Base-by-base conservation (phyloP, 2,329 filamentous ascomycete genomes). In the Ophiosphaerella herpotricha region DNA sequence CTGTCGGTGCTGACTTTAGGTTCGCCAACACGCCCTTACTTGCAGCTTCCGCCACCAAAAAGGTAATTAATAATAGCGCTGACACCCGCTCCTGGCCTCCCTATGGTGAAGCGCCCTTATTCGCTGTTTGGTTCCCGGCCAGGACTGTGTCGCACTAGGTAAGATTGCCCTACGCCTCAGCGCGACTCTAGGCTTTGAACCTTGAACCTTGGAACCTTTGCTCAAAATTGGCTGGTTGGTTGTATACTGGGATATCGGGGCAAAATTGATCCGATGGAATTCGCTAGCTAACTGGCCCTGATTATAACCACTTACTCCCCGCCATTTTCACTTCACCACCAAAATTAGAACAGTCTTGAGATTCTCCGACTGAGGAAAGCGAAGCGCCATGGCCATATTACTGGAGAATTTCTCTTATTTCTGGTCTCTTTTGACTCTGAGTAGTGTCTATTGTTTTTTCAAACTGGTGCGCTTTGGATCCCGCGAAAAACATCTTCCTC, bases 401-500 rank as follows among this genome's bases (percentile, higher is more conserved):
- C 23, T 40, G 33, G 41, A 35, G 12, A 13, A 40, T 26, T 38
- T 49, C n/a, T 34, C 48, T 14, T 52, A 52, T 46, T 43, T 53
- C 39, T 56, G 44, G 53, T 31, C 37, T 35, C 31, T 52, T 21
- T 39, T 23, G 18, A 38, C 39, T 16, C 33, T 54, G n/a, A 14
- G 41, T 26, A 38, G 37, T 11, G n/a, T 52, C 12, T 58, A 57
- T 35, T 21, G 46, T 21, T 12, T 60, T 45, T 52, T 52, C 47
- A 63, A 54, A 48, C 47, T 67, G 21, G 13, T 47, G 12, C 60
- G 56, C 41, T 63, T 66, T 47, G 63, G 61, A 1, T 36, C 26
- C 7, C 60, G 64, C 8, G 64, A 66, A 33, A 63, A 61, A 43
- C 43, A 61, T 48, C 56, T 67, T 4, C 64, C 64, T 31, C 63